phyloP scores from a whole-genome alignment of 345 rosid species.

The Camelina laxa region DNA sequence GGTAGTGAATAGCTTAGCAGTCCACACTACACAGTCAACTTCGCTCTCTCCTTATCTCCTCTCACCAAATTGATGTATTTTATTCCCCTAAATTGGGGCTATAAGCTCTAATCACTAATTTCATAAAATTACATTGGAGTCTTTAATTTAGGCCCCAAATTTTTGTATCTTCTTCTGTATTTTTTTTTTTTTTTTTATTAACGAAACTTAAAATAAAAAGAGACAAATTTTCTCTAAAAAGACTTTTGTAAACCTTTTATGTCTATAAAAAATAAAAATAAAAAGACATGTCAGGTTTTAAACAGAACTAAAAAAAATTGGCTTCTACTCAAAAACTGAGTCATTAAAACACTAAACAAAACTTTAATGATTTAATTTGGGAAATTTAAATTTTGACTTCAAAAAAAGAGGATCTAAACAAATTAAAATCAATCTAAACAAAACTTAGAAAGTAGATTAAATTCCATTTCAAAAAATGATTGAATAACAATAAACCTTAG shows the following conservation, averaged over 20 bases:
- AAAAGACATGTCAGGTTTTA: slow-evolving; percentile 2
- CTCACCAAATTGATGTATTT: neutral
- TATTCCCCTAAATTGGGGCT: neutral
- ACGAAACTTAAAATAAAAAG: neutral
- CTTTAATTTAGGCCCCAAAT: neutral
- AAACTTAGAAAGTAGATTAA: too few relatives aligned
- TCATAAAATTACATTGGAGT: neutral
- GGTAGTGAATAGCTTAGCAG: neutral
- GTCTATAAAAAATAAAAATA: neutral
- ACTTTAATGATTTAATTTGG: too few relatives aligned
- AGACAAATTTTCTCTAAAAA: neutral
- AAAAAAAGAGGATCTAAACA: too few relatives aligned
- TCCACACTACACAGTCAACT: neutral
- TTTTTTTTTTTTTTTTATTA: neutral
- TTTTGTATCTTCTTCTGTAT: too few relatives aligned
- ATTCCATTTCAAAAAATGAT: too few relatives aligned
- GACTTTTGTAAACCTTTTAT: slow-evolving; percentile 1
- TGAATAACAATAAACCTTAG: neutral
- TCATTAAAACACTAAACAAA: neutral
- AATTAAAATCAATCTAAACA: too few relatives aligned
- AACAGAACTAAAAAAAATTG: neutral
- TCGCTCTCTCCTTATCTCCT: neutral
- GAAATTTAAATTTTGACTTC: too few relatives aligned
- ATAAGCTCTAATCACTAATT: neutral
- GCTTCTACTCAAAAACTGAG: neutral